Percentiles rank a stretch among this genome's conserved stretches.
Conservation (phyloP, 352 stramenopile species). For the Phytophthora pseudosyringae region DNA sequence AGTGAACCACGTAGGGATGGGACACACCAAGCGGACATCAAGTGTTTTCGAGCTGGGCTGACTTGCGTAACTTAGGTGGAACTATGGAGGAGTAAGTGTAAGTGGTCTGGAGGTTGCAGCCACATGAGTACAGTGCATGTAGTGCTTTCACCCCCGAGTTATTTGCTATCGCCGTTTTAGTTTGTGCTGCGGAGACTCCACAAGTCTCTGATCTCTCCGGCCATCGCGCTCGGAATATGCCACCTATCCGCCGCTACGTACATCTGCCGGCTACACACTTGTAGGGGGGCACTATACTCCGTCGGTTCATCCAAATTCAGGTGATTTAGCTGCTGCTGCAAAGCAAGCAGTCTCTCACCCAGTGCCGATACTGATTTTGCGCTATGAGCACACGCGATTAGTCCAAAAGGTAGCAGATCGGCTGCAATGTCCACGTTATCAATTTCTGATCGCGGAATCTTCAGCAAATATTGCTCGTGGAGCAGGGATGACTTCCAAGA, state of each 20-base stretch:
- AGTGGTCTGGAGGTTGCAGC: too few species aligned
- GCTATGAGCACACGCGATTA: slow-evolving; percentile 23
- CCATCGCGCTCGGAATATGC: slow-evolving; percentile 21
- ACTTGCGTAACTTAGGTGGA: too few species aligned
- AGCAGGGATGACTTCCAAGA: slow-evolving; percentile 28
- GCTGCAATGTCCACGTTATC: neutral
- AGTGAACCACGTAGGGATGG: slow-evolving; percentile 2
- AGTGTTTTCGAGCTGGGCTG: too few species aligned
- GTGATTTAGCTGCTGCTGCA: slow-evolving; percentile 19
- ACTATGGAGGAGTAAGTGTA: too few species aligned
- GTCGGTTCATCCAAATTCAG: slow-evolving; percentile 4
- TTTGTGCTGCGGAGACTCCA: slow-evolving; percentile 31
- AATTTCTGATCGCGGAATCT: neutral
- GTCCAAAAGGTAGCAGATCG: slow-evolving; percentile 34
- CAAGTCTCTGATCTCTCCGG: slow-evolving; percentile 26
- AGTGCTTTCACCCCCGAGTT: too few species aligned
- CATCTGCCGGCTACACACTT: slow-evolving; percentile 33
- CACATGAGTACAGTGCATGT: too few species aligned
- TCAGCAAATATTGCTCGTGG: slow-evolving; percentile 34
- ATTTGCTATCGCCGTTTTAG: slow-evolving; percentile 4
- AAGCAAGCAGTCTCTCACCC: slow-evolving; percentile 27
- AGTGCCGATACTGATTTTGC: slow-evolving; percentile 27
- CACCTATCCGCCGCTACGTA: slow-evolving; percentile 27
- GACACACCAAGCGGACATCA: too few species aligned
- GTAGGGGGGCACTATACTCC: slow-evolving; percentile 19